These are phyloP conservation scores for Paramecium sexaurelia DNA, from an alignment of 73 alveolate genomes.

Conservation along the genomic window DNA sequence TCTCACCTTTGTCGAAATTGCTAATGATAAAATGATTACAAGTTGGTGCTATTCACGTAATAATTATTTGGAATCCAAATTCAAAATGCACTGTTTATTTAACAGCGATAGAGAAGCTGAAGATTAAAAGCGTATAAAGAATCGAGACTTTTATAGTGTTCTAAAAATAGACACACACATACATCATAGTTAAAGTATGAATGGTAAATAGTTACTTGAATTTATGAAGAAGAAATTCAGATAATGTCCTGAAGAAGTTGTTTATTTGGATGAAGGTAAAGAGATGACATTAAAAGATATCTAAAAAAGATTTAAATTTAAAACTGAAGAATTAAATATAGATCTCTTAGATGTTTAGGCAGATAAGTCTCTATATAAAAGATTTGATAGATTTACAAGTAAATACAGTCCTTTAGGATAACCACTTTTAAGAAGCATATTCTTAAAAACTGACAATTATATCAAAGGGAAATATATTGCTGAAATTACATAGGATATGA, in stretches of 20 bases:
- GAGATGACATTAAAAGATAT: constrained; percentile 40
- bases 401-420: constrained; percentile 83
- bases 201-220: constrained; percentile 75
- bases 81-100: constrained; percentile 29
- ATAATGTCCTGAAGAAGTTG: constrained; percentile 57
- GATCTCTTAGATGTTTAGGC: constrained; percentile 72
- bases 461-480: constrained; percentile 80
- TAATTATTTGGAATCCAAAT: constrained; percentile 18
- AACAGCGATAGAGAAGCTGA: constrained; percentile 50
- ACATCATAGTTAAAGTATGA: constrained; percentile 85
- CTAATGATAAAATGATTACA: constrained; percentile 39
- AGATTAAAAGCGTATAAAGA: constrained; percentile 56
- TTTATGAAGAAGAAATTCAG: constrained; percentile 72
- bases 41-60: constrained; percentile 27
- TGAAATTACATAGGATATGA: constrained; percentile 74
- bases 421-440: constrained; percentile 77
- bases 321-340: constrained; percentile 32
- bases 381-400: constrained; percentile 81
- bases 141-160: constrained; percentile 67
- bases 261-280: constrained; percentile 34
- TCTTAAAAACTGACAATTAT: constrained; percentile 82
- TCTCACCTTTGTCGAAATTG: not conserved
- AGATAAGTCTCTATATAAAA: constrained; percentile 74
- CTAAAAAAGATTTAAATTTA: constrained; percentile 41
- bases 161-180: constrained; percentile 80